Percentiles rank a stretch among this genome's conserved stretches.
Evolutionary conservation across 805 yeast species (phyloP).

Genomic region (Maudiozyma pseudohumilis): DNA sequence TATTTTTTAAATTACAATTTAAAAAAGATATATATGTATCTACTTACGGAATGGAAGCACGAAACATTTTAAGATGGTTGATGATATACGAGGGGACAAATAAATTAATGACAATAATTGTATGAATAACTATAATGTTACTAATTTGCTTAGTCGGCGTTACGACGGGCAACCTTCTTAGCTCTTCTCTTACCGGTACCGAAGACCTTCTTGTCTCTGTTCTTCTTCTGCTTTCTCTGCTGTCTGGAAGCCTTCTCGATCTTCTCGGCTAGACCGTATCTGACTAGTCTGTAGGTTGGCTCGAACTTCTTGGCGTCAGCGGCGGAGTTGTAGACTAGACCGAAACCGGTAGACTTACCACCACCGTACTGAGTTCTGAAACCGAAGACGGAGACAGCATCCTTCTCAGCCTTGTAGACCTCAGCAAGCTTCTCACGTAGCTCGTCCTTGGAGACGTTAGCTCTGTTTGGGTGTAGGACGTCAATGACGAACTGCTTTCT

Average conservation of each 20-base stretch:
- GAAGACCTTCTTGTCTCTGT: constrained; percentile 97
- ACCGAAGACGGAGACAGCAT: constrained; percentile 94
- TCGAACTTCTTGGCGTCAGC: constrained; percentile 98
- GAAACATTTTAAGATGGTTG: constrained; percentile 4
- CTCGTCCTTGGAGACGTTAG: constrained; percentile 99
- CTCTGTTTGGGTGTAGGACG: constrained; percentile 98
- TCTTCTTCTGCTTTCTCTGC: constrained; percentile 99
- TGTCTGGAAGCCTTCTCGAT: constrained; percentile 98
- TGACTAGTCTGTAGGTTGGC: constrained; percentile 98
- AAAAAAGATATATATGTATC: constrained; percentile 4
- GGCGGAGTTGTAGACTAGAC: constrained; percentile 94
- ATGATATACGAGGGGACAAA: constrained; percentile 1
- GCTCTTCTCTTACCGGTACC: constrained; percentile 96
- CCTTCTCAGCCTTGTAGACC: constrained; percentile 85
- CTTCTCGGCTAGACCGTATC: constrained; percentile 95
- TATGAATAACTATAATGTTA: constrained; percentile 1
- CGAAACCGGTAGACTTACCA: constrained; percentile 98
- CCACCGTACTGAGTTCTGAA: constrained; percentile 99
- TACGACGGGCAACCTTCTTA: constrained; percentile 85
- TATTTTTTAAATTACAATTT: constrained; percentile 3
- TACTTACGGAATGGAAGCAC: constrained; percentile 2
- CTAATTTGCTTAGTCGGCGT: constrained; percentile 51
- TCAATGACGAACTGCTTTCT: constrained; percentile 99
- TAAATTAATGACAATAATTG: constrained; percentile 3
- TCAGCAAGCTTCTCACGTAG: constrained; percentile 89